Conservation (phyloP, 345 rosid genomes). For the Turnera subulata region DNA sequence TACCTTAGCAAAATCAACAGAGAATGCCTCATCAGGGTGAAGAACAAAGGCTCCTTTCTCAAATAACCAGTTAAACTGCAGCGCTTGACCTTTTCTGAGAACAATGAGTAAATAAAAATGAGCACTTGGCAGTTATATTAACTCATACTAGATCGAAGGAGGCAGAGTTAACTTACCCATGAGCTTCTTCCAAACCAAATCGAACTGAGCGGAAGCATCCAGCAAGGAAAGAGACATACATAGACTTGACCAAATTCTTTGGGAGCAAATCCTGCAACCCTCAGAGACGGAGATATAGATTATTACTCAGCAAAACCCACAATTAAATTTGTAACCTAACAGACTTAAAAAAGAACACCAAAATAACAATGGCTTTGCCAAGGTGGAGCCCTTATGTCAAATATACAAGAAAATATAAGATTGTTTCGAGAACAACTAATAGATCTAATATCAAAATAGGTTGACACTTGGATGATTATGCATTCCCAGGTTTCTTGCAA, state of each 20-base stretch:
- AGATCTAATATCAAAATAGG: too few relatives aligned
- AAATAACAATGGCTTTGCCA: neutral
- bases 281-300: neutral
- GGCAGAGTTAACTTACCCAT: slow-evolving; percentile 53
- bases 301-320: neutral
- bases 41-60: slow-evolving; percentile 75
- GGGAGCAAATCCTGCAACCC: slow-evolving; percentile 59
- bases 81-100: slow-evolving; percentile 81
- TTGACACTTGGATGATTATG: too few relatives aligned
- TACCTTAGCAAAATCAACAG: slow-evolving; percentile 81
- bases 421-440: too few relatives aligned
- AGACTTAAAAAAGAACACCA: neutral
- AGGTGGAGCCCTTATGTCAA: neutral
- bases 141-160: slow-evolving; percentile 8
- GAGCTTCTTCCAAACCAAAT: slow-evolving; percentile 91
- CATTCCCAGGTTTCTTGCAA: too few relatives aligned
- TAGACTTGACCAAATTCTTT: slow-evolving; percentile 53
- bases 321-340: neutral
- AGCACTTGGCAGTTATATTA: slow-evolving; percentile 6
- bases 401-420: too few relatives aligned
- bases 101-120: slow-evolving; percentile 11
- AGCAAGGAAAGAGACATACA: slow-evolving; percentile 86
- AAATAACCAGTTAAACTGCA: slow-evolving; percentile 88
- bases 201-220: slow-evolving; percentile 93
- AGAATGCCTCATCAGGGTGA: slow-evolving; percentile 60